Evolutionary conservation across 2,329 filamentous ascomycete species (phyloP), one percentile per base, ranked within the genome.

Genomic region (Clonostachys chloroleuca): DNA sequence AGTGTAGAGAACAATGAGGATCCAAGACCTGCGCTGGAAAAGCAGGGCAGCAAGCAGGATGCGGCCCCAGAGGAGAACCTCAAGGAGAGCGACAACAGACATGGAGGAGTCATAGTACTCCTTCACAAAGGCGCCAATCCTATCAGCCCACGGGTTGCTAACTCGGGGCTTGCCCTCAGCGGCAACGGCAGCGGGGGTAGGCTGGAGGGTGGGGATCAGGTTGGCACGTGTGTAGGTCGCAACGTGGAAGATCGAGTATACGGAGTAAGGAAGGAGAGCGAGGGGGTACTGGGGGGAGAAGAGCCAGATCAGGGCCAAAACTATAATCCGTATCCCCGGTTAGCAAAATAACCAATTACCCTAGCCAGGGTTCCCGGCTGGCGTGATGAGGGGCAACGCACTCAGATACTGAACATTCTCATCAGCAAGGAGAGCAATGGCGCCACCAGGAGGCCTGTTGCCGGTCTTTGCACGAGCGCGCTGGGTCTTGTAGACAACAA

Each of bases 171-270:
- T 78, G 34, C 70, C 74, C 16, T 76, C 70, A 49, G 82, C 78
- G 46, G 78, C 70, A 45, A 77, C 74, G 40, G 79, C 75, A 37
- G 80, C 68, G 13, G 80, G 64, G 35, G 79, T 69, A 50, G 84
- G 78, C 14, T 91, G 89, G 59, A 99, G 64, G 53, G 89, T 90
- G 51, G 94, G 94, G 59, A 99, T 87, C 55, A 99, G 73, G 74
- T 95, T 95, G 66, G 88, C 87, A 67, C 94, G 91, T 55, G 88
- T 89, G 74, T 99, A 99, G 55, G 94, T 97, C 52, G 92, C 89
- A 57, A 97, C 91, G 73, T 99, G 94, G 84, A 99, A 99, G 69
- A 97, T 72, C 49, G 92, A 97, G 81, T 97, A 99, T 69, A 99
- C 89, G 58, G 84, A 86, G 74, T 96, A 99, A 30, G 94, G 94